phyloP scores from a whole-genome alignment of 805 yeast species.

The Myxozyma neglecta region DNA sequence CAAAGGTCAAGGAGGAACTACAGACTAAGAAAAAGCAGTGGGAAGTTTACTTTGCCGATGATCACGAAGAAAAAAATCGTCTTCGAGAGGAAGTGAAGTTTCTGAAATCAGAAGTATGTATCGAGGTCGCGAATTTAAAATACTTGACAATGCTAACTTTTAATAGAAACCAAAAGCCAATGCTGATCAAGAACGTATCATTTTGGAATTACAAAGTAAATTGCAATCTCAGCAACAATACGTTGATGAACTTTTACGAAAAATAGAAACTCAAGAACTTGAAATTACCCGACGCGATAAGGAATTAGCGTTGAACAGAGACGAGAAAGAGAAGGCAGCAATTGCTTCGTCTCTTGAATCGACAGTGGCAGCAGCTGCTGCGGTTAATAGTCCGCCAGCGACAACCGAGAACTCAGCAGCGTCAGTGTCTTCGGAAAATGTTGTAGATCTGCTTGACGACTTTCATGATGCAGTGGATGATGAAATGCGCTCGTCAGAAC shows the following conservation, averaged over 20 bases:
- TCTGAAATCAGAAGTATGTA: slow-evolving; percentile 3
- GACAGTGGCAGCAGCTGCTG: slow-evolving; percentile 2
- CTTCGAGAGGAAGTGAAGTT: slow-evolving; percentile 3
- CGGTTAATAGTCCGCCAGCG: slow-evolving; percentile 19
- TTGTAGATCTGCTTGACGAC: not conserved
- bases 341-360: not conserved
- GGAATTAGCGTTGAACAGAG: not conserved
- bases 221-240: slow-evolving; percentile 1
- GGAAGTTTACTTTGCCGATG: slow-evolving; percentile 23
- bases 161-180: not conserved
- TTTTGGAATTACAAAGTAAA: not conserved
- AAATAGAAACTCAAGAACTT: slow-evolving; percentile 1
- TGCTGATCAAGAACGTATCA: not conserved
- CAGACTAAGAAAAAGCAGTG: slow-evolving; percentile 21
- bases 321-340: not conserved
- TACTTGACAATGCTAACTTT: not conserved
- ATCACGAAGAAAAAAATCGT: slow-evolving; percentile 8
- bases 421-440: slow-evolving; percentile 1
- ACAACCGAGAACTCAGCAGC: slow-evolving; percentile 11
- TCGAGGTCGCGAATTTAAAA: not conserved
- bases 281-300: not conserved
- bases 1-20: slow-evolving; percentile 22
- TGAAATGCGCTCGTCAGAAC: not conserved
- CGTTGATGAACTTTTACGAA: slow-evolving; percentile 1
- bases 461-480: not conserved